Percentiles rank a stretch among this genome's conserved stretches.
Conservation (phyloP, 2,329 filamentous ascomycete species). For the Penicillium paneum region DNA sequence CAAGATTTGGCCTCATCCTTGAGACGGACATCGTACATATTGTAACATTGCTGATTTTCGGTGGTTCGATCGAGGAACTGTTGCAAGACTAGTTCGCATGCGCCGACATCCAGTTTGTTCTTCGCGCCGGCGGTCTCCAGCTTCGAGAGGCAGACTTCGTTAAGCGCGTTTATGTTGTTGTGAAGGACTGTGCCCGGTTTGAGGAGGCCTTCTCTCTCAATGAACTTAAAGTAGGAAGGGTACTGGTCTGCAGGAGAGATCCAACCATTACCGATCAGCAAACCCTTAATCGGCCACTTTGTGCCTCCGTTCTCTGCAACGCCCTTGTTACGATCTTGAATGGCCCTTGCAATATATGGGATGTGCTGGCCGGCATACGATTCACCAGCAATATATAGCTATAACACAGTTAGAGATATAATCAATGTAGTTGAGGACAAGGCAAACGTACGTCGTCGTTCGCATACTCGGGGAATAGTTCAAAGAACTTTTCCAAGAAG, state of each 20-base stretch:
- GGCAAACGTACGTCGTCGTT: slow-evolving; percentile 75
- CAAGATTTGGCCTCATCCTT: slow-evolving; percentile 72
- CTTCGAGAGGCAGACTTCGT: slow-evolving; percentile 63
- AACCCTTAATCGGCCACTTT: slow-evolving; percentile 74
- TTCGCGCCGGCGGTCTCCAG: slow-evolving; percentile 58
- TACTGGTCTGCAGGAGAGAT: slow-evolving; percentile 90
- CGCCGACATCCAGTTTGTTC: slow-evolving; percentile 62
- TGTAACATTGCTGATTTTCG: slow-evolving; percentile 65
- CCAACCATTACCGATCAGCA: slow-evolving; percentile 97
- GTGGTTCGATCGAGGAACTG: slow-evolving; percentile 66
- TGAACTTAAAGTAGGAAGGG: slow-evolving; percentile 76
- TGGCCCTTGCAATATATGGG: slow-evolving; percentile 89
- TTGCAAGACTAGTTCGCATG: slow-evolving; percentile 75
- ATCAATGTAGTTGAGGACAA: background rate
- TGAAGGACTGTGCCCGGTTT: slow-evolving; percentile 60
- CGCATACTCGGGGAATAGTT: slow-evolving; percentile 85
- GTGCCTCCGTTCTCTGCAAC: slow-evolving; percentile 35
- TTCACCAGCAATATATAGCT: slow-evolving; percentile 94
- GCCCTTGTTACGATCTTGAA: slow-evolving; percentile 80
- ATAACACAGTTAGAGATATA: slow-evolving; percentile 3
- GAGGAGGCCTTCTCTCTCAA: slow-evolving; percentile 72
- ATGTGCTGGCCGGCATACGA: slow-evolving; percentile 97
- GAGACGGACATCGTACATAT: slow-evolving; percentile 96
- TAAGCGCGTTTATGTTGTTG: slow-evolving; percentile 64
- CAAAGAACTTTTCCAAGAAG: slow-evolving; percentile 91